Percentiles rank a stretch among this genome's conserved stretches.
Evolutionary conservation across 306 rosid genomes (phyloP).

Genomic region (Lathyrus aphaca): DNA sequence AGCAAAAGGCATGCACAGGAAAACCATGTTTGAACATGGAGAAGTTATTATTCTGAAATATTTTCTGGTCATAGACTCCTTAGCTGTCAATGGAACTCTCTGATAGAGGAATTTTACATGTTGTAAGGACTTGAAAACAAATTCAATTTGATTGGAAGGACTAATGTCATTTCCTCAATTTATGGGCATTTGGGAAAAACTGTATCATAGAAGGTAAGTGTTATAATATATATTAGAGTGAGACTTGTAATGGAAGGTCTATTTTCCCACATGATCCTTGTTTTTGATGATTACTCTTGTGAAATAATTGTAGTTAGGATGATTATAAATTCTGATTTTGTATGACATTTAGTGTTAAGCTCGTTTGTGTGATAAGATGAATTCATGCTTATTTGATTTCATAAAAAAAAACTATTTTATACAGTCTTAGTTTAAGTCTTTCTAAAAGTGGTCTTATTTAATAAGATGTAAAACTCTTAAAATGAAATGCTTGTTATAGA

Average conservation of each 20-base stretch:
- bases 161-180: conserved; percentile 34
- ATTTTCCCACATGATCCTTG: conserved; percentile 36
- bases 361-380: too few species aligned
- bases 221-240: conserved; percentile 30
- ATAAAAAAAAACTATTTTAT: too few species aligned
- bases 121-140: conserved; percentile 36
- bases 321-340: conserved; percentile 5
- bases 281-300: conserved; percentile 33
- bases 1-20: conserved; percentile 69
- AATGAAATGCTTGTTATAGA: too few species aligned
- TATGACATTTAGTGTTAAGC: too few species aligned
- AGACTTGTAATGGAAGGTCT: conserved; percentile 45
- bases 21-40: conserved; percentile 56
- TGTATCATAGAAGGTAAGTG: conserved; percentile 35
- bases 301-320: conserved; percentile 32
- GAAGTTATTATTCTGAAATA: conserved; percentile 16
- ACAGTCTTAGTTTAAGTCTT: too few species aligned
- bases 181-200: conserved; percentile 39
- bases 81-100: neutral
- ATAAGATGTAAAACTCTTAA: too few species aligned
- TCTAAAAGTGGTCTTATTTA: too few species aligned
- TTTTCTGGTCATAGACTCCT: conserved; percentile 28
- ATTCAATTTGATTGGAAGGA: conserved; percentile 40
- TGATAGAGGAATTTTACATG: conserved; percentile 9
- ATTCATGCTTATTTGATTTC: too few species aligned